Evolutionary conservation across 257 asterid genomes (phyloP), one percentile per base, ranked within the genome.

Genomic region (Salvia miltiorrhiza): DNA sequence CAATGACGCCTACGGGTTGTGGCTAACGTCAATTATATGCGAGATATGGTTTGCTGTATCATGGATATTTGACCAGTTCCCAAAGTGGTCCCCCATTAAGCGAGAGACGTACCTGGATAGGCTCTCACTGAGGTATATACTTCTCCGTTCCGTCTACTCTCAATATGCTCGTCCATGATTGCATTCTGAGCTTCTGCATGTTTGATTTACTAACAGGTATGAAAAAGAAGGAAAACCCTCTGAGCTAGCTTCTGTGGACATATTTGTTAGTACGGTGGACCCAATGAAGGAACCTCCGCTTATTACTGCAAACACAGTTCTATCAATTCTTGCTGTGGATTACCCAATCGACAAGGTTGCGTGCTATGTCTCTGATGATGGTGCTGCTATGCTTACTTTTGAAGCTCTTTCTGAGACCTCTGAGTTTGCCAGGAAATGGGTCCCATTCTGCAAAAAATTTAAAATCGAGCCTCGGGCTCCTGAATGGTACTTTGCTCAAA

Each of bases 11-110:
- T 82, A 79, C 65, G 97, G 87, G 26, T 74, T 90, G 78, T 90
- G 97, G 97, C 84, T 90, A 23, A 86, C 92, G 2, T 87, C 97
- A 37, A 80, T 90, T 71, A 86, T 87, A 65, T 87, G 97, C 61
- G 97, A 90, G 80, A 90, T 90, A 76, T 90, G 97, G 97, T 90
- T 90, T 73, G 97, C 93, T 55, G 87, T 86, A 7, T 87, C 97
- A 10, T 90, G 97, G 95, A 86, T 90, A 75, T 84, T 90, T 9
- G 97, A 90, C 72, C 97, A 90, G 79, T 88, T 90, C 17, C 97
- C 97, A 2, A 90, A 90, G 61, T 90, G 95, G 97, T 67, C 32
- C 71, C 97, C 97, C 0, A 83, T 90, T 50, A 79, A 70, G 68
- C 87, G 97, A 14, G 95, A 90, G 80, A 90, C 97, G 0, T 90